Percentiles rank a stretch among this genome's conserved stretches.
Conservation (phyloP, 176 grass and related monocot genomes). For the Musa itinerans region DNA sequence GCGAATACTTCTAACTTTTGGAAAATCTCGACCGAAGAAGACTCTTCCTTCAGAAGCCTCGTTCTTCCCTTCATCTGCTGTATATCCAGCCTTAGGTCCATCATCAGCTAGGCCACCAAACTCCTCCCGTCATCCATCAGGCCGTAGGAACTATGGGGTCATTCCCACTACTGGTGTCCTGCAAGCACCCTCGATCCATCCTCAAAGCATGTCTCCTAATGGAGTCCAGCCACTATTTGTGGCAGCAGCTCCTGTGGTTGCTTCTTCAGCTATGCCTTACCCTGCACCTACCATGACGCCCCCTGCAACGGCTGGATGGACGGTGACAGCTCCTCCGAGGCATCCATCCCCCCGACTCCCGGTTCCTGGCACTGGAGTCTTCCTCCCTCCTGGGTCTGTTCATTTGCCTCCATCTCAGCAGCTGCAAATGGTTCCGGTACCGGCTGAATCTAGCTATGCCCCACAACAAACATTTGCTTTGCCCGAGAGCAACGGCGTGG, state of each 20-base stretch:
- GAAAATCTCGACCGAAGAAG: conserved; percentile 53
- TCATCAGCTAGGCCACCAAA: conserved; percentile 39
- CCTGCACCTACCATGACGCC: neutral
- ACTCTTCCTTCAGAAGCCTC: conserved; percentile 24
- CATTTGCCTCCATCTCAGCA: conserved; percentile 35
- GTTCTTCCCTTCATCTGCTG: conserved; percentile 21
- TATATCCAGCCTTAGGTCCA: conserved; percentile 36
- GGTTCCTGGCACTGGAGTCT: conserved; percentile 73
- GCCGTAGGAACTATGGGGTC: conserved; percentile 16
- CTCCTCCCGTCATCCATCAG: conserved; percentile 28
- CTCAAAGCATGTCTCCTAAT: conserved; percentile 13
- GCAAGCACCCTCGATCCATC: neutral
- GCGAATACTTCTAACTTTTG: conserved; percentile 54
- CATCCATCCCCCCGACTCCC: conserved; percentile 32
- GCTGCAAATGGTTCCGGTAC: conserved; percentile 27
- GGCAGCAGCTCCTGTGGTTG: conserved; percentile 24
- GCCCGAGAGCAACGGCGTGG: conserved; percentile 19
- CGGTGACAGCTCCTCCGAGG: conserved; percentile 42
- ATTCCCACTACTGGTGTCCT: neutral
- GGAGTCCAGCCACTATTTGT: conserved; percentile 38
- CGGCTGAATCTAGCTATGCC: conserved; percentile 20
- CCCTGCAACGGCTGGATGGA: conserved; percentile 28
- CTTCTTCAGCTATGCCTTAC: too few species aligned
- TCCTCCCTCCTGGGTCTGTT: conserved; percentile 53
- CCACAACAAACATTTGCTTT: conserved; percentile 11